Conservation (phyloP, 176 grass and related monocot genomes). For the Phragmites australis region DNA sequence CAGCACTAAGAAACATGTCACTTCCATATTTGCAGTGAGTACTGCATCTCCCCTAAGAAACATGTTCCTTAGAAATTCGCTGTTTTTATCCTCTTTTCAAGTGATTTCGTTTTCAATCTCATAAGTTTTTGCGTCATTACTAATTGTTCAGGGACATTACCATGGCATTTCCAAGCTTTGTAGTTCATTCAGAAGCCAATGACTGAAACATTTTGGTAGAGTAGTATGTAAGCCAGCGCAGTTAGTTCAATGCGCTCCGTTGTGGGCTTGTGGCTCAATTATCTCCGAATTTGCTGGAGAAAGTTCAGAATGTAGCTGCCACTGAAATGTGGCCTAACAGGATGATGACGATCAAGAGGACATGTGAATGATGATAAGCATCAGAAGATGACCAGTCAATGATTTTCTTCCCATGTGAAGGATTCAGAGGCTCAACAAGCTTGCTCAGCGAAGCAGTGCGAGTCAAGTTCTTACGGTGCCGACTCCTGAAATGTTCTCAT, state of each 20-base stretch:
- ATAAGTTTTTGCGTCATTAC: background rate
- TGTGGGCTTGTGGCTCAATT: background rate
- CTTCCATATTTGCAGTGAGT: constrained; percentile 81
- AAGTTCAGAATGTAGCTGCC: constrained; percentile 1
- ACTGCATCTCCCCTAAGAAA: background rate
- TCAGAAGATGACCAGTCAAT: background rate
- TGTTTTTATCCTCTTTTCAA: background rate
- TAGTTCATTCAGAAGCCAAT: constrained; percentile 48
- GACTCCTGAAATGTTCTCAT: background rate
- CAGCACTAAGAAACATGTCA: constrained; percentile 71
- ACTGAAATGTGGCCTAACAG: background rate
- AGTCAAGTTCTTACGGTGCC: background rate
- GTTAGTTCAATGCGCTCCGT: background rate
- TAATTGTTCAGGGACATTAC: constrained; percentile 61
- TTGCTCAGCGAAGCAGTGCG: background rate
- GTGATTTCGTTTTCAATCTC: background rate
- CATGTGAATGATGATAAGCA: background rate
- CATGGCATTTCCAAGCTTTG: constrained; percentile 65
- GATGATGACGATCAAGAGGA: background rate
- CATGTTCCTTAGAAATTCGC: background rate
- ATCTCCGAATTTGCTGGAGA: background rate
- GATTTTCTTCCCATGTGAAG: background rate
- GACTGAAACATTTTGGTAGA: constrained; percentile 26
- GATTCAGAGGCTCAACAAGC: background rate
- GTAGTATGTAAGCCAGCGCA: background rate